Evolutionary conservation across 2,329 filamentous ascomycete species (phyloP), one percentile per base, ranked within the genome.

Genomic region (Pezicula carpinea): DNA sequence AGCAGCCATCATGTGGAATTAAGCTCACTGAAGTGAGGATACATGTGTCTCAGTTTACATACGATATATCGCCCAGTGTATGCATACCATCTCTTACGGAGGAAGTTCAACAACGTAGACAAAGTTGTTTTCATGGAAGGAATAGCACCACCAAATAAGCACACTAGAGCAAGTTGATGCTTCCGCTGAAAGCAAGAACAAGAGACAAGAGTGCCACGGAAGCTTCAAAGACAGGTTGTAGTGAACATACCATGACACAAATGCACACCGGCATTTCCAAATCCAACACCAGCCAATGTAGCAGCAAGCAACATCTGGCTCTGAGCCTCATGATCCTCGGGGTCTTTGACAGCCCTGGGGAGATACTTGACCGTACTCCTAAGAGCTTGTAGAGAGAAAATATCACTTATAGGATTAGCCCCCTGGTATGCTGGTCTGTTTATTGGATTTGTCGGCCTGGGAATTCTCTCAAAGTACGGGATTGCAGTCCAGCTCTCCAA

Each of bases 401-500:
- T 92, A 64, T 99, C 93, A 36, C 88, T 95, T 59, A 99, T 99
- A 2, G 93, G 93, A 65, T 99, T 99, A 6, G 93, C 90, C 34
- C 93, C 93, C 67, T 99, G 93, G 64, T 99, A 99, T 0, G 93
- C 91, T 0, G 93, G 93, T 4, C 93, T 79, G 50, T 92, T 77
- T 57, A 99, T 88, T 0, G 95, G 93, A 65, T 99, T 97, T 4
- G 80, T 70, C 0, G 95, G 95, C 3, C 92, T 77, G 0, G 93
- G 93, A 0, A 76, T 81, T 43, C 93, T 83, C 73, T 96, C 86
- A 58, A 87, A 77, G 72, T 89, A 99, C 0, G 95, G 95, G 53
- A 99, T 97, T 2, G 93, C 93, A 1, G 93, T 99, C 89, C 92
- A 99, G 4, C 88, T 95, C 68, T 99, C 95, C 33, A 99, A 82